Conservation (phyloP, 352 stramenopile genomes). For the Globisporangium rhizosaccharum region DNA sequence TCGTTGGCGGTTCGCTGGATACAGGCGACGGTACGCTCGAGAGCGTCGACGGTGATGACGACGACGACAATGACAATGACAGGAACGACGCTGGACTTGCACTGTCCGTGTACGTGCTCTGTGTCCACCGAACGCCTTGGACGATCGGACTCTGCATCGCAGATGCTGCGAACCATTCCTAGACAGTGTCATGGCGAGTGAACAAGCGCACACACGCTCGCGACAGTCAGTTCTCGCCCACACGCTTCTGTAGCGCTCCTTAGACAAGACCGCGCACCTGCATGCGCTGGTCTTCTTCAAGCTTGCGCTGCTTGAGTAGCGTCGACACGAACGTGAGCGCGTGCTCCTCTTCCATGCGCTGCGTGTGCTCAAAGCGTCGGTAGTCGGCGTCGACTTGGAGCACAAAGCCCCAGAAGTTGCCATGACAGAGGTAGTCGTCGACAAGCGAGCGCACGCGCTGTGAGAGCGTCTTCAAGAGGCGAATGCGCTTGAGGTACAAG, state of each 20-base stretch:
- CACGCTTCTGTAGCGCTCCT: background rate
- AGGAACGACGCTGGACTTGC: background rate
- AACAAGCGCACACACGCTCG: background rate
- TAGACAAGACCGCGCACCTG: constrained; percentile 19
- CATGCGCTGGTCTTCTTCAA: constrained; percentile 52
- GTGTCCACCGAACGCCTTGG: constrained; percentile 19
- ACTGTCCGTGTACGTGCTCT: constrained; percentile 21
- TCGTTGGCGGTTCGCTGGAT: constrained; percentile 8
- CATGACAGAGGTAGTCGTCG: constrained; percentile 38
- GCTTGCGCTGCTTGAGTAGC: constrained; percentile 37
- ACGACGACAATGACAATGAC: background rate
- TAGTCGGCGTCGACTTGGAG: constrained; percentile 59
- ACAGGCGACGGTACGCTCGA: background rate
- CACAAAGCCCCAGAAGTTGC: constrained; percentile 58
- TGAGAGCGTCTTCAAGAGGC: constrained; percentile 30
- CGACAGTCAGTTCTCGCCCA: background rate
- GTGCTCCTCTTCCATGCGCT: constrained; percentile 34
- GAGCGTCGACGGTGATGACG: background rate
- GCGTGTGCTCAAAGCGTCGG: constrained; percentile 37
- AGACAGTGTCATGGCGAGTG: background rate
- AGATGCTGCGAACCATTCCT: constrained; percentile 53
- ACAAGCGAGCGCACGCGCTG: constrained; percentile 36
- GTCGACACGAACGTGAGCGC: constrained; percentile 47
- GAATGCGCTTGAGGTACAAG: constrained; percentile 34
- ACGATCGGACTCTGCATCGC: constrained; percentile 49